These are phyloP conservation scores for Catunica adiposa DNA, from an alignment of 2,329 filamentous ascomycete species.

Conservation along the genomic window DNA sequence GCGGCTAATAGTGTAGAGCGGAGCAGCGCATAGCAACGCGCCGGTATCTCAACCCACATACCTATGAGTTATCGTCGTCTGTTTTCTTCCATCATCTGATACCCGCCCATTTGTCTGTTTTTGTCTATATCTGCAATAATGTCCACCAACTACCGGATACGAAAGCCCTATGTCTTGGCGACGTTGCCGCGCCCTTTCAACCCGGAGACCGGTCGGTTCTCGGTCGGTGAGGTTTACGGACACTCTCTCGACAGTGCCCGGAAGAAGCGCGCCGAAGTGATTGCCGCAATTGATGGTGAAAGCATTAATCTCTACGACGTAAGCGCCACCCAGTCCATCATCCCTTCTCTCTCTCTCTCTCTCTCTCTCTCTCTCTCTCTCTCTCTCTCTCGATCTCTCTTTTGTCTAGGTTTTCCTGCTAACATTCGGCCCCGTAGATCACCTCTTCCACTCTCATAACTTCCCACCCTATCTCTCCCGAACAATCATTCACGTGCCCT, in stretches of 20 bases:
- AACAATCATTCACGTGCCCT: constrained; percentile 46
- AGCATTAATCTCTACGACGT: constrained; percentile 51
- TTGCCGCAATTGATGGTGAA: constrained; percentile 48
- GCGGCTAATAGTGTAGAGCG: background rate
- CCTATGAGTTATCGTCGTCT: background rate
- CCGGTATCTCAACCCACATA: no score
- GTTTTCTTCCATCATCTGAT: no score
- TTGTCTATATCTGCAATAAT: constrained; percentile 26
- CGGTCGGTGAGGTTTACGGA: constrained; percentile 44
- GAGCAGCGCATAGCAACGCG: no score
- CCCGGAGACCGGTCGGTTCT: constrained; percentile 29
- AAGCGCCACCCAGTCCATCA: constrained; percentile 18
- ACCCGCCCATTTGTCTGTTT: no score
- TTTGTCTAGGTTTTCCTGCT: constrained; percentile 14
- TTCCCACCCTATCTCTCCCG: constrained; percentile 49
- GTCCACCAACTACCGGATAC: constrained; percentile 44
- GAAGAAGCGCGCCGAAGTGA: constrained; percentile 46
- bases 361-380: no score
- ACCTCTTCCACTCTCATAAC: constrained; percentile 45
- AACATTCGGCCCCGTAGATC: constrained; percentile 27
- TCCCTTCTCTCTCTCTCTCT: background rate
- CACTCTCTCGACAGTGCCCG: constrained; percentile 41
- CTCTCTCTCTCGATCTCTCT: no score
- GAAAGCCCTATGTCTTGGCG: constrained; percentile 47
- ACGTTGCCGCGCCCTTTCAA: constrained; percentile 42